Evolutionary conservation across 495 filamentous ascomycete species (phyloP).

Genomic region (Neurospora africana): DNA sequence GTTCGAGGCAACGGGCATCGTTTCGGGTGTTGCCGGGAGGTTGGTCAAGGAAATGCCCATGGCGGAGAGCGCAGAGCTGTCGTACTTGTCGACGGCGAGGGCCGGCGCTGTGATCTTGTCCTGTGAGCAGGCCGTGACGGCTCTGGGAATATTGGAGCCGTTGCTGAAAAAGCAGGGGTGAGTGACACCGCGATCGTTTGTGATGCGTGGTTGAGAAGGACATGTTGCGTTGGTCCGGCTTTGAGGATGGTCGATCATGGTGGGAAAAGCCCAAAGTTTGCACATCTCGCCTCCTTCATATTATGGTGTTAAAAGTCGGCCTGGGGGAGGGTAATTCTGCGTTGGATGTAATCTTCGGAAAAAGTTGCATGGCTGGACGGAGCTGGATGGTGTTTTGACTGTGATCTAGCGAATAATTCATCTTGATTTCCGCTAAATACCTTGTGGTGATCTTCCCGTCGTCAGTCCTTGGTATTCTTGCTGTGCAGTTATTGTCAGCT

Average conservation of each 20-base stretch:
- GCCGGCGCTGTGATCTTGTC: slow-evolving; percentile 85
- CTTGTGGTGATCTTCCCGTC: background rate
- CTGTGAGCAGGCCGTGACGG: slow-evolving; percentile 56
- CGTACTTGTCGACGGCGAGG: slow-evolving; percentile 78
- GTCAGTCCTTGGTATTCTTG: background rate
- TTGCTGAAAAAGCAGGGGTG: slow-evolving; percentile 25
- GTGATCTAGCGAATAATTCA: background rate
- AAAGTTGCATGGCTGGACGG: background rate
- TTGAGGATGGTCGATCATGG: background rate
- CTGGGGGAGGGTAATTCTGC: background rate
- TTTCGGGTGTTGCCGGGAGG: slow-evolving; percentile 79
- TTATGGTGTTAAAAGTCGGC: background rate
- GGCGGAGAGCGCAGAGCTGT: slow-evolving; percentile 65
- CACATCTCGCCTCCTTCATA: background rate
- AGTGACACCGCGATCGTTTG: background rate
- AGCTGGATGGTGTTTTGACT: background rate
- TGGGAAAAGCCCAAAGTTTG: background rate
- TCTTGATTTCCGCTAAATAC: background rate
- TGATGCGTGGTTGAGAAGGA: background rate
- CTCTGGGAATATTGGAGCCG: slow-evolving; percentile 55
- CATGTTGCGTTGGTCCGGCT: background rate
- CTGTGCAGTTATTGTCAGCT: background rate
- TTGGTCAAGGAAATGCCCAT: slow-evolving; percentile 51
- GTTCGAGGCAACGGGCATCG: slow-evolving; percentile 84
- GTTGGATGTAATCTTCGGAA: background rate